Conservation (phyloP, 2,329 filamentous ascomycete genomes). For the Trichophyton rubrum region DNA sequence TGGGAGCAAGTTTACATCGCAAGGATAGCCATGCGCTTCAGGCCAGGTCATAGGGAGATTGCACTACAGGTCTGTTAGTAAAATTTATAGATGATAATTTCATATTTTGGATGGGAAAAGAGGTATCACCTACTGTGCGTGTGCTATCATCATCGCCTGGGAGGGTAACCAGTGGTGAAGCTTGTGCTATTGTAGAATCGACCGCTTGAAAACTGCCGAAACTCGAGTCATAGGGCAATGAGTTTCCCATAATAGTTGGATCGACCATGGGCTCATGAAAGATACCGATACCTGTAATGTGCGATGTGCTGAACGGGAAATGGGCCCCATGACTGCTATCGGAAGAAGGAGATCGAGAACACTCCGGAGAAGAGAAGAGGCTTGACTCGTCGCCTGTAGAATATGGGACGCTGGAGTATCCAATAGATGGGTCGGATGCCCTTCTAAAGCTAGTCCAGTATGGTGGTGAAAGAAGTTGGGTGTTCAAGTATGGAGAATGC, state of each 20-base stretch:
- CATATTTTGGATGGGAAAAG: conserved; percentile 23
- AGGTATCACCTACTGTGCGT: conserved; percentile 25
- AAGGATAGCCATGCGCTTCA: conserved; percentile 26
- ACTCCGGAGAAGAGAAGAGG: conserved; percentile 34
- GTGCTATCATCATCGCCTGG: conserved; percentile 25
- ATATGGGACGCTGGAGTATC: conserved; percentile 25
- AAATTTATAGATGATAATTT: conserved; percentile 17
- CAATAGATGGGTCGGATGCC: conserved; percentile 20
- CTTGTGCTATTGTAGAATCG: conserved; percentile 18
- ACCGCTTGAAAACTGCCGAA: conserved; percentile 25
- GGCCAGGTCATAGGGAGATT: conserved; percentile 31
- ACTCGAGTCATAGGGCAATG: not conserved
- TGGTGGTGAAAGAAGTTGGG: conserved; percentile 14
- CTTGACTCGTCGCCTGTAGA: conserved; percentile 28
- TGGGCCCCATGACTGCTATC: conserved; percentile 24
- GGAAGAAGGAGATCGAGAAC: conserved; percentile 33
- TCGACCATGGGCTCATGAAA: conserved; percentile 24
- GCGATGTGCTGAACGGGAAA: conserved; percentile 20
- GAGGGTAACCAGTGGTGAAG: conserved; percentile 25
- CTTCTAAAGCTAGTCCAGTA: conserved; percentile 28
- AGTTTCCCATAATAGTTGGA: conserved; percentile 5
- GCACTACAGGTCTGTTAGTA: conserved; percentile 18
- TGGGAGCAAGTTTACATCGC: conserved; percentile 27
- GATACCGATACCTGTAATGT: conserved; percentile 23
- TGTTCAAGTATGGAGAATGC: not conserved